A percentile compares a stretch with the other conserved stretches of the same genome.
Conservation (phyloP, 305 asterid genomes). For the Solanum hybrid region DNA sequence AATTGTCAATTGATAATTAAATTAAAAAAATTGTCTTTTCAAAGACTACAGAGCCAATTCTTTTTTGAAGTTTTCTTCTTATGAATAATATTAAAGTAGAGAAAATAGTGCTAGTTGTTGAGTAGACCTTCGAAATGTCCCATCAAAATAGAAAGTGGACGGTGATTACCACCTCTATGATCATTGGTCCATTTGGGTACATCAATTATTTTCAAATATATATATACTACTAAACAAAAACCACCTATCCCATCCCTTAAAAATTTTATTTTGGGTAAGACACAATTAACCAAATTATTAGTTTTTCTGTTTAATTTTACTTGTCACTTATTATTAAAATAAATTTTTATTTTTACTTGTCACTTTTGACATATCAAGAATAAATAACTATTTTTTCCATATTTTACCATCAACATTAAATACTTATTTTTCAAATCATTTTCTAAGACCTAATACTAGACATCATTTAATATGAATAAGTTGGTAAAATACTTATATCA, state of each 20-base stretch:
- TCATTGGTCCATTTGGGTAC: slow-evolving; percentile 5
- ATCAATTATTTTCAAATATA: slow-evolving; percentile 1
- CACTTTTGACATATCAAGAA: too few species aligned
- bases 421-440: too few species aligned
- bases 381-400: too few species aligned
- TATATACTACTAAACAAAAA: not conserved
- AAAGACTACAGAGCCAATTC: not conserved
- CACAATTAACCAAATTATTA: too few species aligned
- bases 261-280: not conserved
- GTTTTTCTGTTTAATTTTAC: too few species aligned
- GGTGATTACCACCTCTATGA: not conserved
- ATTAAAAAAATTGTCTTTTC: not conserved
- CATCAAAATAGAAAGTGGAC: slow-evolving; percentile 3
- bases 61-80: not conserved
- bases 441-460: too few species aligned
- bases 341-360: too few species aligned
- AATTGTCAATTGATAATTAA: not conserved
- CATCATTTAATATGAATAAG: too few species aligned
- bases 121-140: slow-evolving; percentile 9
- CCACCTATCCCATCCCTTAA: not conserved
- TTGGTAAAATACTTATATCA: not conserved
- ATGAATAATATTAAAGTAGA: not conserved
- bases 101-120: not conserved
- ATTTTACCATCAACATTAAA: too few species aligned
- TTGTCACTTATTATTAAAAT: too few species aligned